Evolutionary conservation across 768 basidiomycete species (phyloP), one percentile per base, ranked within the genome.

Genomic region (Lentinula lateritia): DNA sequence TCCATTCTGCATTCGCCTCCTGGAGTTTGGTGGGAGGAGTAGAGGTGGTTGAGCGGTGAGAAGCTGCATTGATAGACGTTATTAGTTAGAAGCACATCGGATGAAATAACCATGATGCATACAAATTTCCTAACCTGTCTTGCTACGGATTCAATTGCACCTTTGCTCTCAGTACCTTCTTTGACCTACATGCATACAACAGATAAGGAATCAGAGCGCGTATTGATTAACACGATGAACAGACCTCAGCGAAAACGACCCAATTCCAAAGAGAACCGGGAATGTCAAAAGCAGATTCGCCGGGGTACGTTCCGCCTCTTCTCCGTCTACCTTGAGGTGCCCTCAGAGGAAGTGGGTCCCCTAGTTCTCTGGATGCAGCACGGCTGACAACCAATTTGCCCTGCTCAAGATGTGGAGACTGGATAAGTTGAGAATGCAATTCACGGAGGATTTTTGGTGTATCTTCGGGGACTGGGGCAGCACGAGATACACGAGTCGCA

Each of bases 151-250:
- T 92, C 89, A 60, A 93, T 86, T 1, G 86, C 83, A 6, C 91
- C 92, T 66, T 87, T 81, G 60, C 82, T 85, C 76, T 93, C 91
- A 6, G 89, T 89, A 8, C 92, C 92, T 66, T 92, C 89, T 70
- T 92, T 94, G 54, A 94, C 90, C 88, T 90, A 61, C 53, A 50
- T 13, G 6, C 23, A 18, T 63, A 56, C 34, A 59, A 52, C 20
- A 45, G 58, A 59, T 63, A 28, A 8, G 16, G 50, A 6, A 18
- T 58, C 28, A 39, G 20, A 23, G 36, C 62, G 7, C 39, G 8
- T 35, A 16, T 35, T 15, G 7, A 32, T 61, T 2, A 12, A 23
- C 5, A 15, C 38, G 6, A 50, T 41, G 43, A 56, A 15, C 63
- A 72, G 60, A 87, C 90, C 78, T 93, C 89, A 4, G 87, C 90